Percentiles rank a stretch among this genome's conserved stretches.
Conservation (phyloP, 345 rosid species). For the Aegle marmelos region DNA sequence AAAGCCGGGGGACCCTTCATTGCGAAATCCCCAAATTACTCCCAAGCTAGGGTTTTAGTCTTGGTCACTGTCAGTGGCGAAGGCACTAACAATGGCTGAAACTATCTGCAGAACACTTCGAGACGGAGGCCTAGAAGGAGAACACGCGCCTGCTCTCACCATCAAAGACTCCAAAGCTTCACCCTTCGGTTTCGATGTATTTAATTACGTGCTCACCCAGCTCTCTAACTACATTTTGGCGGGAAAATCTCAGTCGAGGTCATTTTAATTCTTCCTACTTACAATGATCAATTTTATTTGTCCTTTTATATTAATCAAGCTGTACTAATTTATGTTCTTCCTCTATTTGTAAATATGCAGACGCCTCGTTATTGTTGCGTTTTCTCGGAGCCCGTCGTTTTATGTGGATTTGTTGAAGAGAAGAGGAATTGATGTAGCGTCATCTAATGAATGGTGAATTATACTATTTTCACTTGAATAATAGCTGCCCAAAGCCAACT, state of each 20-base stretch:
- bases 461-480: background rate
- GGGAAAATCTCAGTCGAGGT: conserved; percentile 80
- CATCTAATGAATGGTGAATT: conserved; percentile 57
- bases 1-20: background rate
- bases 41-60: conserved; percentile 25
- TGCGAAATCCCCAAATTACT: conserved; percentile 1
- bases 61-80: background rate
- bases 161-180: conserved; percentile 63
- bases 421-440: conserved; percentile 42
- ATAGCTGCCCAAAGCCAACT: background rate
- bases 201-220: conserved; percentile 56
- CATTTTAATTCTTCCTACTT: conserved; percentile 1
- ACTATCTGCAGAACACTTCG: conserved; percentile 70
- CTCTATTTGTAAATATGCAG: conserved; percentile 29
- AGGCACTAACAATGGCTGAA: conserved; percentile 53
- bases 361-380: conserved; percentile 64
- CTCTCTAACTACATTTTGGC: conserved; percentile 57
- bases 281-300: background rate
- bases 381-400: conserved; percentile 65
- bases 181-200: conserved; percentile 67
- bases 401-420: conserved; percentile 52
- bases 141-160: conserved; percentile 72
- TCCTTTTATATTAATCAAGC: background rate
- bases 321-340: background rate
- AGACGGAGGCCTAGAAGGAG: conserved; percentile 84